Percentiles rank a stretch among this genome's conserved stretches.
phyloP scores from a whole-genome alignment of 306 rosid genomes.

The Corylus avellana region DNA sequence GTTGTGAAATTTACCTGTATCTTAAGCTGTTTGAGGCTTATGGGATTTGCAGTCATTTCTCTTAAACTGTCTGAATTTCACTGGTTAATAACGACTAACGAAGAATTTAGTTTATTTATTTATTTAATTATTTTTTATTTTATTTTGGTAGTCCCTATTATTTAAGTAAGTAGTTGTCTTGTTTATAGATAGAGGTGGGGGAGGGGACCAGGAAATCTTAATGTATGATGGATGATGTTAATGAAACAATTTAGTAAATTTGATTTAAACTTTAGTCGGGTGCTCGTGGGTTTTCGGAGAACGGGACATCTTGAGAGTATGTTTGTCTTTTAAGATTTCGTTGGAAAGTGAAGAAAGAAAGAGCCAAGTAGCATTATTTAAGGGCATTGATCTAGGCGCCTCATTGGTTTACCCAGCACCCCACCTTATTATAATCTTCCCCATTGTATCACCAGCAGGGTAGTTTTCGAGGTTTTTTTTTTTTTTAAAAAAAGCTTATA shows the following conservation, averaged over 20 bases:
- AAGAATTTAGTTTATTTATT: no score
- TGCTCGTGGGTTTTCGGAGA: constrained; percentile 99
- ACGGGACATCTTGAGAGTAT: constrained; percentile 84
- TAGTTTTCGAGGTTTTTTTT: background rate
- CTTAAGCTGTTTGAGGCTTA: no score
- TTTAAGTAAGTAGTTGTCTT: constrained; percentile 4
- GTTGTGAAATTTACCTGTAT: no score
- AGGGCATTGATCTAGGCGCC: constrained; percentile 40
- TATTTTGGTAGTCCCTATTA: background rate
- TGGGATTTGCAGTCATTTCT: no score
- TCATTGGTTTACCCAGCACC: constrained; percentile 17
- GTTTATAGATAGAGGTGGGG: constrained; percentile 30
- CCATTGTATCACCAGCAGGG: background rate
- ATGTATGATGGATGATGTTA: constrained; percentile 42
- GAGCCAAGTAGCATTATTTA: constrained; percentile 31
- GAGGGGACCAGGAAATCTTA: constrained; percentile 74
- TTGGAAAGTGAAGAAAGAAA: constrained; percentile 60
- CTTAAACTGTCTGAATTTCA: no score
- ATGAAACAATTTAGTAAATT: constrained; percentile 50
- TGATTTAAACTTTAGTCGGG: constrained; percentile 45
- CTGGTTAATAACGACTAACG: no score
- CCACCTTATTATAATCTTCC: background rate
- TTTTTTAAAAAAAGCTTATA: no score
- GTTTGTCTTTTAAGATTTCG: constrained; percentile 95
- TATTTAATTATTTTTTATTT: no score